Evolutionary conservation across 2,329 filamentous ascomycete genomes (phyloP).

Genomic region (Colletotrichum lindemuthianum): DNA sequence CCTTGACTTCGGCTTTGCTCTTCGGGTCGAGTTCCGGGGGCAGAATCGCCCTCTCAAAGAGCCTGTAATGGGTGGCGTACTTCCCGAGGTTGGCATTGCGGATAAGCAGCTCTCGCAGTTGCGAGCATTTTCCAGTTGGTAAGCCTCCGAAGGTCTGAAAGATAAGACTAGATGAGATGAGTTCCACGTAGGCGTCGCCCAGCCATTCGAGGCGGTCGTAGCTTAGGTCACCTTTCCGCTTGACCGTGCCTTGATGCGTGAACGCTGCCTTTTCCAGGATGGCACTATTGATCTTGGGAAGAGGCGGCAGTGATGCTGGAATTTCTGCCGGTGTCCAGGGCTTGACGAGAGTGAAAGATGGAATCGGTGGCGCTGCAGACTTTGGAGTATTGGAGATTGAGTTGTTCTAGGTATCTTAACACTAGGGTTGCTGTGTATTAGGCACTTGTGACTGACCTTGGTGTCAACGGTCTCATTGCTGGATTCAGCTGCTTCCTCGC

Average conservation of each 20-base stretch:
- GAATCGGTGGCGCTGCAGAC: constrained; percentile 15
- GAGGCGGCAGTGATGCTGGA: constrained; percentile 58
- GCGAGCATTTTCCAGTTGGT: constrained; percentile 74
- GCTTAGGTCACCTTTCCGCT: constrained; percentile 52
- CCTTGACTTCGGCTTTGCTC: constrained; percentile 42
- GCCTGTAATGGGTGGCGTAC: constrained; percentile 76
- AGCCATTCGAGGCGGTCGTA: constrained; percentile 92
- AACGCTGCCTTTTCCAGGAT: constrained; percentile 71
- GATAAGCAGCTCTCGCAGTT: constrained; percentile 81
- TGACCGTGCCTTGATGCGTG: constrained; percentile 67
- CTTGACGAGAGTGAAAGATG: constrained; percentile 43
- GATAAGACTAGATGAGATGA: constrained; percentile 80
- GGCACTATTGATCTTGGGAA: constrained; percentile 70
- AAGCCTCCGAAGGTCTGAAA: constrained; percentile 75
- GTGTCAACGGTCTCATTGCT: background rate
- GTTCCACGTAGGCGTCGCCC: constrained; percentile 86
- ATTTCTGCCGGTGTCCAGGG: constrained; percentile 64
- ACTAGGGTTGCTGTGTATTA: too few species aligned
- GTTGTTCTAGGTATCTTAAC: too few species aligned
- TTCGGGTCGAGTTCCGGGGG: constrained; percentile 55
- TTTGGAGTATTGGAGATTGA: too few species aligned
- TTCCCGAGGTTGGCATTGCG: constrained; percentile 81
- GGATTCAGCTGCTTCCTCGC: background rate
- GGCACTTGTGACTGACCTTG: background rate
- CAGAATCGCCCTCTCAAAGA: constrained; percentile 72